phyloP scores from a whole-genome alignment of 805 yeast species.

The Saturnispora dispora region DNA sequence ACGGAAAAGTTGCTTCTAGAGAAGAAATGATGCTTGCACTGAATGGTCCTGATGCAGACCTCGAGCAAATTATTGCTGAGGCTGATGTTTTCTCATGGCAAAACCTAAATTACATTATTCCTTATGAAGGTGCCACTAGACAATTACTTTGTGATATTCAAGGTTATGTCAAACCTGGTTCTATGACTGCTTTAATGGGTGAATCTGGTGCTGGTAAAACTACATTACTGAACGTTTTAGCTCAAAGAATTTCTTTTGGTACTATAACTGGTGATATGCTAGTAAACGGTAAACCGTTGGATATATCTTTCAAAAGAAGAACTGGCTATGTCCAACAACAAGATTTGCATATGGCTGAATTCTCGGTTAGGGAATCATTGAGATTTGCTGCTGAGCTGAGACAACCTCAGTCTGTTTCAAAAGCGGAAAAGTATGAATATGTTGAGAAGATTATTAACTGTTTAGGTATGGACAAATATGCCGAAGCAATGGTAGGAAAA shows the following conservation, averaged over 20 bases:
- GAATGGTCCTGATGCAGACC: slow-evolving; percentile 27
- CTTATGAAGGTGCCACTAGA: slow-evolving; percentile 35
- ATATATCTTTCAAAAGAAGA: slow-evolving; percentile 42
- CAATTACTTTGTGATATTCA: slow-evolving; percentile 35
- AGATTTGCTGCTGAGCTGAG: slow-evolving; percentile 43
- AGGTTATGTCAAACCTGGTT: slow-evolving; percentile 42
- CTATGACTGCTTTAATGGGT: slow-evolving; percentile 54
- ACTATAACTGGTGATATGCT: slow-evolving; percentile 48
- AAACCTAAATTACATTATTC: slow-evolving; percentile 48
- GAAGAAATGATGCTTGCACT: slow-evolving; percentile 23
- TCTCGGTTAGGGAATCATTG: slow-evolving; percentile 44
- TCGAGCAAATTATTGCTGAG: slow-evolving; percentile 33
- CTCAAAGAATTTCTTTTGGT: slow-evolving; percentile 44
- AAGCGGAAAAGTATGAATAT: slow-evolving; percentile 33
- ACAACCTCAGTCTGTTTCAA: slow-evolving; percentile 32
- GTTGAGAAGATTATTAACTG: slow-evolving; percentile 34
- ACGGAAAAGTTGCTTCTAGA: slow-evolving; percentile 33
- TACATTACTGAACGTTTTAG: slow-evolving; percentile 43
- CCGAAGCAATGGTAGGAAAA: slow-evolving; percentile 43
- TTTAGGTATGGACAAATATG: slow-evolving; percentile 34
- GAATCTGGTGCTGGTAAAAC: slow-evolving; percentile 59
- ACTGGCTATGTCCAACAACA: slow-evolving; percentile 51
- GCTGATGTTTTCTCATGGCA: slow-evolving; percentile 55
- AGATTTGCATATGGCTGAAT: slow-evolving; percentile 41
- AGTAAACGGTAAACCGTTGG: slow-evolving; percentile 43